phyloP scores from a whole-genome alignment of 768 basidiomycete genomes.

The Agaricus sinodeliciosus region DNA sequence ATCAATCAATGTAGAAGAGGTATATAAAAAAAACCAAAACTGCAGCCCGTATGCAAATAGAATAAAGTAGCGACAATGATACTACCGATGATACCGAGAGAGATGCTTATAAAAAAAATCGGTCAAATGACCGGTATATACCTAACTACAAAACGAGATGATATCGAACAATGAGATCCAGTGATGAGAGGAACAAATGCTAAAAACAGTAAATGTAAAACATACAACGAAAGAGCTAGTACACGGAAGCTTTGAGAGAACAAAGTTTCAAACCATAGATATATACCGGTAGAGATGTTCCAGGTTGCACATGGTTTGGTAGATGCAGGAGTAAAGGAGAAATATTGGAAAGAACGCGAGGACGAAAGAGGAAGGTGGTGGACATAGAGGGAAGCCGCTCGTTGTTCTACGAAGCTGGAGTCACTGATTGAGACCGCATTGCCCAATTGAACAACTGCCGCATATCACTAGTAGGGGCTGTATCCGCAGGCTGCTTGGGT shows the following conservation, averaged over 20 bases:
- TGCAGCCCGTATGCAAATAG: neutral
- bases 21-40: neutral
- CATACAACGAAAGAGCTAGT: neutral
- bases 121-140: constrained; percentile 5
- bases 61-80: neutral
- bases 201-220: neutral
- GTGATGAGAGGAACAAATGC: neutral
- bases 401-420: constrained; percentile 20
- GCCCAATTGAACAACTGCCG: constrained; percentile 80
- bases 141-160: constrained; percentile 16
- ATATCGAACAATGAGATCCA: constrained; percentile 20
- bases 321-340: constrained; percentile 1
- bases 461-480: constrained; percentile 57
- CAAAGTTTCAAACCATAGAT: constrained; percentile 14
- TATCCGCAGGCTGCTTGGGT: constrained; percentile 74
- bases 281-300: constrained; percentile 13
- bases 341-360: constrained; percentile 5
- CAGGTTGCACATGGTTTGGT: constrained; percentile 10
- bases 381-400: constrained; percentile 9
- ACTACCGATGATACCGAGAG: neutral
- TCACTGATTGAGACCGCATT: constrained; percentile 45
- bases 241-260: neutral
- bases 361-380: constrained; percentile 13
- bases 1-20: neutral
- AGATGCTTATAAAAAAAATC: neutral